Conservation (phyloP, 306 rosid genomes). For the Echinosophora koreensis region DNA sequence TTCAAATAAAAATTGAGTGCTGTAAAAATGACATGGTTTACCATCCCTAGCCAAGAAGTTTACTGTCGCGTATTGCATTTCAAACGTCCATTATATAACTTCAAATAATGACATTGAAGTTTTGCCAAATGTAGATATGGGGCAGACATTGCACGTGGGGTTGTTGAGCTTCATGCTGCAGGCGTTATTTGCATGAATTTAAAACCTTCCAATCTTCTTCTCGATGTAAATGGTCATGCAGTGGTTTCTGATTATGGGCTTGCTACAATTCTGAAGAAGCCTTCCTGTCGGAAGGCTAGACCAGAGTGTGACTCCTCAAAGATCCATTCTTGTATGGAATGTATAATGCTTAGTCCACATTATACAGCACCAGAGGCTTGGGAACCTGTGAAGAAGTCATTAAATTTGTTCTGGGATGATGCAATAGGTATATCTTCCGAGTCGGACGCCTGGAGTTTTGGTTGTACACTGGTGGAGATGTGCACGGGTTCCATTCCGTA, state of each 20-base stretch:
- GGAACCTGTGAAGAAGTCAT: slow-evolving; percentile 94
- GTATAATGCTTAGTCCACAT: slow-evolving; percentile 97
- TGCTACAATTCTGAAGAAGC: slow-evolving; percentile 93
- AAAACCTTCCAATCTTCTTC: slow-evolving; percentile 97
- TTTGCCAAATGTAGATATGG: slow-evolving; percentile 80
- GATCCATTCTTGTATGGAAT: slow-evolving; percentile 97
- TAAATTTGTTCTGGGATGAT: slow-evolving; percentile 96
- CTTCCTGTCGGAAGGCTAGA: slow-evolving; percentile 87
- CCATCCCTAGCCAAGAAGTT: neutral
- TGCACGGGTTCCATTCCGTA: slow-evolving; percentile 99
- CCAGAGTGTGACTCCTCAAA: slow-evolving; percentile 80
- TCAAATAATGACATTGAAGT: slow-evolving; percentile 43
- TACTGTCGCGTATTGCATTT: neutral
- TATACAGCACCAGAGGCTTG: slow-evolving; percentile 99
- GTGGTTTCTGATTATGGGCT: slow-evolving; percentile 98
- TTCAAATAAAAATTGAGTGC: neutral
- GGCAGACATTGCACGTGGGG: slow-evolving; percentile 97
- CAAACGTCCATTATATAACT: slow-evolving; percentile 13
- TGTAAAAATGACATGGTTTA: neutral
- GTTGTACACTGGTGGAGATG: slow-evolving; percentile 99
- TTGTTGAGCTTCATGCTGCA: slow-evolving; percentile 98
- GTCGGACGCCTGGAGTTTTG: slow-evolving; percentile 99
- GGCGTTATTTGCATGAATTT: slow-evolving; percentile 97
- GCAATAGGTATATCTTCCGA: slow-evolving; percentile 94
- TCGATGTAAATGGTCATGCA: slow-evolving; percentile 86